Conservation (phyloP, 331 rosid genomes). For the Erythrophleum ivorense region DNA sequence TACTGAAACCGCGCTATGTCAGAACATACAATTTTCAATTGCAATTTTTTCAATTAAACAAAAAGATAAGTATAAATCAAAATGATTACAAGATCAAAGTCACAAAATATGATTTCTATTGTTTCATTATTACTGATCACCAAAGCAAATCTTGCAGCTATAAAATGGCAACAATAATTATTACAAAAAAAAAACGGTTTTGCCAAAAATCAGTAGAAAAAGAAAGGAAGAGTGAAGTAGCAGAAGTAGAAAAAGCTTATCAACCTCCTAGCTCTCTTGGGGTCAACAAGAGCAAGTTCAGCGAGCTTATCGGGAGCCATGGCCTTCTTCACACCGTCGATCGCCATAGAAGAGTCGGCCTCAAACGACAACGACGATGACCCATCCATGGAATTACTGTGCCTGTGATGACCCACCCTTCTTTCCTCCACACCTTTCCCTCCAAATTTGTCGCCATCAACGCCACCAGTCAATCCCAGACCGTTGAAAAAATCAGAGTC, state of each 20-base stretch:
- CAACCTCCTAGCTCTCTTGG: constrained; percentile 91
- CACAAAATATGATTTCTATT: not conserved
- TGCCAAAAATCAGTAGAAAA: not conserved
- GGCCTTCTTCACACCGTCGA: constrained; percentile 74
- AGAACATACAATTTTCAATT: not conserved
- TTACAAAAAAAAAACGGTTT: not conserved
- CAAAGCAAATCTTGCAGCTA: not conserved
- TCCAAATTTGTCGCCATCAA: constrained; percentile 39
- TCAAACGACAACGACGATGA: constrained; percentile 68
- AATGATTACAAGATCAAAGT: not conserved
- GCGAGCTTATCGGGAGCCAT: constrained; percentile 88
- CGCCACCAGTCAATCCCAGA: constrained; percentile 40
- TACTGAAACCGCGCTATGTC: not conserved
- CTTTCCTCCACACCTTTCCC: constrained; percentile 49
- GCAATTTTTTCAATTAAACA: not conserved
- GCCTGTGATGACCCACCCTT: constrained; percentile 67
- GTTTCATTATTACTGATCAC: not conserved
- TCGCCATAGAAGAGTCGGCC: constrained; percentile 47
- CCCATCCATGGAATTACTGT: constrained; percentile 89
- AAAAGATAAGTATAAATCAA: not conserved
- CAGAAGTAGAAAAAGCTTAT: not conserved
- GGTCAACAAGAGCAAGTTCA: constrained; percentile 91
- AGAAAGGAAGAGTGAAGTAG: not conserved
- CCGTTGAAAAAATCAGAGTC: constrained; percentile 75
- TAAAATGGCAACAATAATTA: not conserved